These are phyloP conservation scores for Brasilioporus rufonigricans DNA, from an alignment of 768 basidiomycete species.

Conservation along the genomic window DNA sequence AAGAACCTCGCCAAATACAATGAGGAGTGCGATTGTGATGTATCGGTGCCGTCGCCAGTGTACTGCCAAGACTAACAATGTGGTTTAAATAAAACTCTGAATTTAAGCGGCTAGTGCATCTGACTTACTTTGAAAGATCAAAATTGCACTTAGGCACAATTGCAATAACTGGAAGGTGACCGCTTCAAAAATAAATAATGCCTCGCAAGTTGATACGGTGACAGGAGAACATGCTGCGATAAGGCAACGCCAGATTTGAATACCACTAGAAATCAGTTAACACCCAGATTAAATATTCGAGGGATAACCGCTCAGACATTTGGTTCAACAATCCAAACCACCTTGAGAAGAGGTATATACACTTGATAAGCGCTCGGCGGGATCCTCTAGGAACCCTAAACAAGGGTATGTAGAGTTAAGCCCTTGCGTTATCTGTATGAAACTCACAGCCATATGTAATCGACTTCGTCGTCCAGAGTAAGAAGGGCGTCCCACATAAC, in stretches of 20 bases:
- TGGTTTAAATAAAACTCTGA: not conserved
- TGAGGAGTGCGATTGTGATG: not conserved
- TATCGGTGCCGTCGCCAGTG: slow-evolving; percentile 2
- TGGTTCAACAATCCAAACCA: slow-evolving; percentile 23
- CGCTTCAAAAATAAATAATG: not conserved
- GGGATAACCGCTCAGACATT: slow-evolving; percentile 2
- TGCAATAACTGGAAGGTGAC: slow-evolving; percentile 10
- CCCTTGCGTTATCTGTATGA: not conserved
- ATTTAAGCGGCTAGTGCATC: not conserved
- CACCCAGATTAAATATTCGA: not conserved
- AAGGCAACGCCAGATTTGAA: not conserved
- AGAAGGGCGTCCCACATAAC: slow-evolving; percentile 18
- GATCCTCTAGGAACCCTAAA: slow-evolving; percentile 6
- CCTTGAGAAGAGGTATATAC: slow-evolving; percentile 20
- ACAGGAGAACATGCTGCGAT: not conserved
- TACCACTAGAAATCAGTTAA: slow-evolving; percentile 5
- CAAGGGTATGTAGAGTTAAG: not conserved
- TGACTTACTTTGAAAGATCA: slow-evolving; percentile 21
- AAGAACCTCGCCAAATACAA: slow-evolving; percentile 5
- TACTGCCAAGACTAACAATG: slow-evolving; percentile 13
- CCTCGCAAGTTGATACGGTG: slow-evolving; percentile 1
- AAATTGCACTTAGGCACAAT: slow-evolving; percentile 10
- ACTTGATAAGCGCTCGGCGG: slow-evolving; percentile 11
- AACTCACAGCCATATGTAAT: slow-evolving; percentile 24
- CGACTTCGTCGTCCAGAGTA: slow-evolving; percentile 15